phyloP scores from a whole-genome alignment of 2,329 filamentous ascomycete species.

The Fusarium torreyae region DNA sequence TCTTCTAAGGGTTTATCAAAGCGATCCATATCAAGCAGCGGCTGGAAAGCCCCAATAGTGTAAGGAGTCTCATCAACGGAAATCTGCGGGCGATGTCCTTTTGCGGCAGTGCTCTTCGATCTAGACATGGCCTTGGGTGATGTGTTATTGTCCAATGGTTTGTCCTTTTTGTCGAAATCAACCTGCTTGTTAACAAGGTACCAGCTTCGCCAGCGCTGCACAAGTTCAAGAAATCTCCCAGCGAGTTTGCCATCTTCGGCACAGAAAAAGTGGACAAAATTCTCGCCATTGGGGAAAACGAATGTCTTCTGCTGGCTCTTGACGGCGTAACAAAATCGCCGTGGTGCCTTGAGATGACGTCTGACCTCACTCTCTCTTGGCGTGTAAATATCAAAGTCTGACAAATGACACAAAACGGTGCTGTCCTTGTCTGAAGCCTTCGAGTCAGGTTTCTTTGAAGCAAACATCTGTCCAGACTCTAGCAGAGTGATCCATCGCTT shows the following conservation, averaged over 20 bases:
- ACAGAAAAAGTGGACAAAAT: conserved; percentile 93
- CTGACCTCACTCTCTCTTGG: conserved; percentile 78
- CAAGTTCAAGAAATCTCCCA: conserved; percentile 76
- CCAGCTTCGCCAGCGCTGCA: conserved; percentile 92
- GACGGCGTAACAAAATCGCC: conserved; percentile 87
- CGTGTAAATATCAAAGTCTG: conserved; percentile 92
- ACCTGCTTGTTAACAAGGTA: conserved; percentile 83
- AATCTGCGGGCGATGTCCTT: conserved; percentile 55
- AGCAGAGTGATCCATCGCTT: conserved; percentile 85
- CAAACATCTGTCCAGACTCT: conserved; percentile 78
- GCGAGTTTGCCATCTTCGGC: conserved; percentile 80
- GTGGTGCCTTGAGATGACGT: conserved; percentile 84
- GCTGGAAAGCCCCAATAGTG: conserved; percentile 77
- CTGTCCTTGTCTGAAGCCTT: conserved; percentile 75
- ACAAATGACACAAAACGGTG: conserved; percentile 83
- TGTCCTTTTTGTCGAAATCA: conserved; percentile 59
- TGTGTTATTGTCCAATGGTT: conserved; percentile 25
- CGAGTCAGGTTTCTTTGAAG: conserved; percentile 79
- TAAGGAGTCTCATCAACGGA: conserved; percentile 66
- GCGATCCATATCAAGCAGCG: conserved; percentile 74
- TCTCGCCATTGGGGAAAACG: conserved; percentile 85
- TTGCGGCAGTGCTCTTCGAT: conserved; percentile 50
- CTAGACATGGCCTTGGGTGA: conserved; percentile 55
- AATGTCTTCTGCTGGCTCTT: conserved; percentile 93
- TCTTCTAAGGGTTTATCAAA: conserved; percentile 69